Conservation (phyloP, 805 yeast species). For the Debaryomyces tyrocola region DNA sequence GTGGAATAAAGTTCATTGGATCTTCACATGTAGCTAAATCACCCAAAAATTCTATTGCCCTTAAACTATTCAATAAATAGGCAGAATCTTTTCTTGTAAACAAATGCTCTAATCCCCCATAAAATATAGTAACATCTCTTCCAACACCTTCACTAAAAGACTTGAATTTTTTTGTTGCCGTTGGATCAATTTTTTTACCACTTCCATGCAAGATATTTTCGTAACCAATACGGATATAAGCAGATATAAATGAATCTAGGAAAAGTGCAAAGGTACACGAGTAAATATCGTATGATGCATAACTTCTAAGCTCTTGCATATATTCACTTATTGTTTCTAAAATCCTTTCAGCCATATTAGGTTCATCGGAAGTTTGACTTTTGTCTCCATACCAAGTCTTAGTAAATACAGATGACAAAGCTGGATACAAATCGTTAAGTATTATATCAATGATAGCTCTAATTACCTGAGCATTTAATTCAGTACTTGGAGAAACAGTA, state of each 20-base stretch:
- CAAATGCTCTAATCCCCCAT: conserved; percentile 33
- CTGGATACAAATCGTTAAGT: conserved; percentile 67
- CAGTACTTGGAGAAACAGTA: conserved; percentile 63
- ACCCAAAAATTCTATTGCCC: conserved; percentile 42
- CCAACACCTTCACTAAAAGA: conserved; percentile 39
- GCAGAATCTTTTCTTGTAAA: conserved; percentile 41
- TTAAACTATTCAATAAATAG: conserved; percentile 37
- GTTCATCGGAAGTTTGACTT: conserved; percentile 26
- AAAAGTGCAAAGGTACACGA: conserved; percentile 38
- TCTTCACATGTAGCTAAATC: conserved; percentile 40
- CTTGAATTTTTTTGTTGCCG: conserved; percentile 31
- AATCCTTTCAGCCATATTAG: conserved; percentile 56
- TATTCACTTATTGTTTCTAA: conserved; percentile 77
- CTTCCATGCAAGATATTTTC: conserved; percentile 42
- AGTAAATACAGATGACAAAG: conserved; percentile 61
- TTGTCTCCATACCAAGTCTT: conserved; percentile 64
- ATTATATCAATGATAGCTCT: conserved; percentile 66
- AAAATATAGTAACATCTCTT: conserved; percentile 39
- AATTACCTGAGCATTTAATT: conserved; percentile 76
- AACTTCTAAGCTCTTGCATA: conserved; percentile 59
- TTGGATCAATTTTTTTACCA: conserved; percentile 43
- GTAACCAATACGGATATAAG: conserved; percentile 40
- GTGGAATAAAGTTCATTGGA: conserved; percentile 33
- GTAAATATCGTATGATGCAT: conserved; percentile 42
- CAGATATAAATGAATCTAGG: conserved; percentile 37